Evolutionary conservation across 2,329 filamentous ascomycete genomes (phyloP), one percentile per base, ranked within the genome.

Genomic region (Tolypocladium endophyticum): DNA sequence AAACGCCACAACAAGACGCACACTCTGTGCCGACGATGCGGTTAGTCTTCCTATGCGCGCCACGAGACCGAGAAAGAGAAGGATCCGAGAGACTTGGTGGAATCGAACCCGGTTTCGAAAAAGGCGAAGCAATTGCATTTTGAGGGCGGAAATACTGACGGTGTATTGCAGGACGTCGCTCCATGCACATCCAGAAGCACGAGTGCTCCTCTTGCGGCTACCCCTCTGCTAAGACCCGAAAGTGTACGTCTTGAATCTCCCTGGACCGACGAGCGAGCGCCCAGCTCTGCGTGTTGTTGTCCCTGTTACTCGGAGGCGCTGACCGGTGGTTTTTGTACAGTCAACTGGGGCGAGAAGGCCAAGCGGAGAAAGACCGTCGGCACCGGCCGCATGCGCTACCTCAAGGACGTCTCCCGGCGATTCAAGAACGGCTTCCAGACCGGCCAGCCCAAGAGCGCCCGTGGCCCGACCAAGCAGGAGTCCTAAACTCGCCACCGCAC

Each of bases 271-370:
- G 28, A 52, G 28, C 47, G 28, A 52, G 25, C 23, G 47, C 47
- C 25, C 16, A 30, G 14, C 23, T 16, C 20, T 25, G 25, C 25
- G 7, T 18, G 25, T 20, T 4, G 25, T 16, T 12, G 47, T 3
- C 2, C 2, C 16, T 18, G 5, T 33, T n/a, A 4, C 16, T 20
- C 45, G 43, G 43, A 53, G 23, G 53, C 52, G 47, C 56, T 50
- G 61, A 63, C 56, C 43, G 38, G 14, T 36, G 12, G 14, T 14
- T 4, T 18, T 18, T 18, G 39, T 64, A 76, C 76, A 97, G 93
- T 88, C 88, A 97, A 99, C 90, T 99, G 94, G 94, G 87, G 90
- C 79, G 93, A 97, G 87, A 99, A 99, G 90, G 93, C 92, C 73
- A 97, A 97, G 91, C 86, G 94, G 80, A 95, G 94, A 89, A 97